Percentiles rank a stretch among this genome's conserved stretches.
Evolutionary conservation across 2,329 filamentous ascomycete genomes (phyloP).

Genomic region (Aspergillus sp.): DNA sequence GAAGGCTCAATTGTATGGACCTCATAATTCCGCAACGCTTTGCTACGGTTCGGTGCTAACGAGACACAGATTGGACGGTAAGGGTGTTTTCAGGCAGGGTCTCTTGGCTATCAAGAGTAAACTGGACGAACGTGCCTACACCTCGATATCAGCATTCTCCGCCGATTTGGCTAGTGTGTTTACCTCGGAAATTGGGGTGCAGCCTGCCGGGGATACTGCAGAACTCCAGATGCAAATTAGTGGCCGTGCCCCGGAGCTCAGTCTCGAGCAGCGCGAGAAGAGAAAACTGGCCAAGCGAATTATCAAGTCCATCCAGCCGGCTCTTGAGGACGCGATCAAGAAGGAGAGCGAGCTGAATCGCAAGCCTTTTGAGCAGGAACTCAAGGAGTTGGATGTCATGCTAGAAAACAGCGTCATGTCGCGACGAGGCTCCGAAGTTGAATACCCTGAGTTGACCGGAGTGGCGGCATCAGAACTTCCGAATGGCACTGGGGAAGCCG

Average conservation of each 20-base stretch:
- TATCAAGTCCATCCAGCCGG: conserved; percentile 74
- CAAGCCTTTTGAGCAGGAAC: conserved; percentile 65
- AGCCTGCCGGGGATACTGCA: conserved; percentile 44
- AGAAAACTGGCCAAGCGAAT: conserved; percentile 87
- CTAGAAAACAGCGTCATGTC: conserved; percentile 64
- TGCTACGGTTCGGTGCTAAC: conserved; percentile 10
- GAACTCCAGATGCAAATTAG: conserved; percentile 52
- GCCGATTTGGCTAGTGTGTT: conserved; percentile 57
- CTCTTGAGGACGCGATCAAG: conserved; percentile 70
- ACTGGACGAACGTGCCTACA: conserved; percentile 57
- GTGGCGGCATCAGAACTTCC: conserved; percentile 48
- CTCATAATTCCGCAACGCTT: background rate
- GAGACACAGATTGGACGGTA: conserved; percentile 46
- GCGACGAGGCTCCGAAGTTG: conserved; percentile 50
- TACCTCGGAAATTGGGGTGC: conserved; percentile 52
- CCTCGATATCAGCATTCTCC: conserved; percentile 60
- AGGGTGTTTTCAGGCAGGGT: conserved; percentile 53
- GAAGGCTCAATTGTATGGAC: conserved; percentile 74
- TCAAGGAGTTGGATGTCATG: conserved; percentile 71
- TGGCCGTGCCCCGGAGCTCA: conserved; percentile 43
- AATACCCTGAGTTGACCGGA: conserved; percentile 40
- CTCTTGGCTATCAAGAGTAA: conserved; percentile 53
- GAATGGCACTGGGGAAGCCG: conserved; percentile 24
- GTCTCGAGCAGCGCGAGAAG: conserved; percentile 71
- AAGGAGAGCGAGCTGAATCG: conserved; percentile 79